A percentile compares a stretch with the other conserved stretches of the same genome.
phyloP scores from a whole-genome alignment of 2,329 filamentous ascomycete genomes.

The Orbilia blumenaviensis region DNA sequence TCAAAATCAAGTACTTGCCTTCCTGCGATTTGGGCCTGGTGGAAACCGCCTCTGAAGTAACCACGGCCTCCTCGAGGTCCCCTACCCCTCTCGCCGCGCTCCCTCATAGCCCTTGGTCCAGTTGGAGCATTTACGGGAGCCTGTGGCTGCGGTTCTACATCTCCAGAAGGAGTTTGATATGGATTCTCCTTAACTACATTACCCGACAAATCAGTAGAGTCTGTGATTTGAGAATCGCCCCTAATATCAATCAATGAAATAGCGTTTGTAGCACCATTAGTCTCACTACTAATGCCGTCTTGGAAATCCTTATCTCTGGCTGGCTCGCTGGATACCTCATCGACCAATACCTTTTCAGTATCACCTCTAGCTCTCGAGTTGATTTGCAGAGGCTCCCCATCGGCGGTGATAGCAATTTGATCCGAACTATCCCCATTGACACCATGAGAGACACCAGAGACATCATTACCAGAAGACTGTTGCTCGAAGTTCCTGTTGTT shows the following conservation, averaged over 20 bases:
- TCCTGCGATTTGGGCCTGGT: conserved; percentile 46
- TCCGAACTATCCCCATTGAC: conserved; percentile 41
- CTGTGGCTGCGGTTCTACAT: conserved; percentile 57
- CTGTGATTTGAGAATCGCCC: conserved; percentile 32
- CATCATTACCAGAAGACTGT: conserved; percentile 45
- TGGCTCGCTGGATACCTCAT: conserved; percentile 34
- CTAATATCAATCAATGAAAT: conserved; percentile 53
- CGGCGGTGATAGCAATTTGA: conserved; percentile 3
- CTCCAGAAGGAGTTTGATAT: conserved; percentile 57
- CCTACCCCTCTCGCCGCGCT: conserved; percentile 65
- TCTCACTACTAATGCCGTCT: conserved; percentile 51
- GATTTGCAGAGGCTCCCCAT: conserved; percentile 40
- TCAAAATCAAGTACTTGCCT: conserved; percentile 27
- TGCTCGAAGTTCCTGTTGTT: conserved; percentile 47
- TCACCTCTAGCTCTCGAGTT: conserved; percentile 30
- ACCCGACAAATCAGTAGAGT: conserved; percentile 46
- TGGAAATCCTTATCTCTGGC: conserved; percentile 39
- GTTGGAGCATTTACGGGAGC: conserved; percentile 80
- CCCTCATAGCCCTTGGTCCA: conserved; percentile 92
- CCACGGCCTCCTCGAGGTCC: too few species aligned
- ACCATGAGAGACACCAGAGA: conserved; percentile 27
- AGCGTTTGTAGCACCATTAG: conserved; percentile 52
- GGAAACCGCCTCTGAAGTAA: conserved; percentile 55
- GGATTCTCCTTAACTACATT: conserved; percentile 57
- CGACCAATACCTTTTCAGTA: conserved; percentile 42